These are phyloP conservation scores for Verticillium tricorpus DNA, from an alignment of 2,329 filamentous ascomycete genomes.

Conservation along the genomic window DNA sequence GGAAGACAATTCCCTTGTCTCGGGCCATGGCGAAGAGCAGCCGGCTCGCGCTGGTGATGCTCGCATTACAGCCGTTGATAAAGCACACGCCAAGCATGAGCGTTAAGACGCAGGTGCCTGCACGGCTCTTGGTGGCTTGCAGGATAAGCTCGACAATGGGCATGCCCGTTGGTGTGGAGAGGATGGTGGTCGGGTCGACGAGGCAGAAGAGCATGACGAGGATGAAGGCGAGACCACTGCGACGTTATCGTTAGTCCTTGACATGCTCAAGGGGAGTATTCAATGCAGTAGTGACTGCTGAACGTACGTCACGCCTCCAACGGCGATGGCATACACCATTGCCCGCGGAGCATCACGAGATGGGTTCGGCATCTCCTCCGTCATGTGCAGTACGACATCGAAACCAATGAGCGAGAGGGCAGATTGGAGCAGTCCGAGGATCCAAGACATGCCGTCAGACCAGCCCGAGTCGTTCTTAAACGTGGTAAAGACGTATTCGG, in stretches of 20 bases:
- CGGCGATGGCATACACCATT: constrained; percentile 36
- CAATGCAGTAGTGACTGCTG: neutral
- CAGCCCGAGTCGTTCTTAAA: constrained; percentile 42
- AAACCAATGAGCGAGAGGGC: constrained; percentile 32
- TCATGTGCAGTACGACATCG: constrained; percentile 38
- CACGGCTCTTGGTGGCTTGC: constrained; percentile 33
- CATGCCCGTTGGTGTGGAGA: constrained; percentile 34
- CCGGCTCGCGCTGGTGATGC: constrained; percentile 36
- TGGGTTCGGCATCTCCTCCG: constrained; percentile 41
- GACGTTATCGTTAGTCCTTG: neutral
- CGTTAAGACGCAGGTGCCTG: constrained; percentile 33
- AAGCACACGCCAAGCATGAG: constrained; percentile 38
- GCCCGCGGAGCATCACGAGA: constrained; percentile 33
- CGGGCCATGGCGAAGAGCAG: constrained; percentile 42
- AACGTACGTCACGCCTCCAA: constrained; percentile 37
- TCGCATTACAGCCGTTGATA: constrained; percentile 39
- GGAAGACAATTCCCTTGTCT: constrained; percentile 32
- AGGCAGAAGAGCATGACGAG: constrained; percentile 37
- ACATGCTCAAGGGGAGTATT: neutral
- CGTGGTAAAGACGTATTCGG: constrained; percentile 36
- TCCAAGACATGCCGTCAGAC: constrained; percentile 41
- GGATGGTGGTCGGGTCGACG: constrained; percentile 27
- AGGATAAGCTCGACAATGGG: constrained; percentile 41
- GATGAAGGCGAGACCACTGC: constrained; percentile 30
- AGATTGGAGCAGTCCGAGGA: constrained; percentile 39